Percentiles rank a stretch among this genome's conserved stretches.
Conservation (phyloP, 2,329 filamentous ascomycete genomes). For the Didymella arachidicola region DNA sequence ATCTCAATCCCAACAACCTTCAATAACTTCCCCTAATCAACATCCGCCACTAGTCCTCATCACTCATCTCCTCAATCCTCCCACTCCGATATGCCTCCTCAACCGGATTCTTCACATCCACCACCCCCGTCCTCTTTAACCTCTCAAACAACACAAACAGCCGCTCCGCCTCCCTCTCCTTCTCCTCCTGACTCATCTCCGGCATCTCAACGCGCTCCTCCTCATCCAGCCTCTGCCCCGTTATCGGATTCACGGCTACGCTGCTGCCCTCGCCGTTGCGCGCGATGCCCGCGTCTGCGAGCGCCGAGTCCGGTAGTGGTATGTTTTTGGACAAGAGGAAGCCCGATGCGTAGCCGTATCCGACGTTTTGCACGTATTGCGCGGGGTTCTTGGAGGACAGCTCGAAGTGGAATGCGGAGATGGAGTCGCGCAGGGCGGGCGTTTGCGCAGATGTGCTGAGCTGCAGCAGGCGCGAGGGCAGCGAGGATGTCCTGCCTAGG, state of each 20-base stretch:
- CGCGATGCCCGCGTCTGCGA: conserved; percentile 54
- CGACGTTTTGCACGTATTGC: conserved; percentile 87
- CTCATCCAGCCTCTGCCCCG: conserved; percentile 78
- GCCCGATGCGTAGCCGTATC: conserved; percentile 91
- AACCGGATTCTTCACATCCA: conserved; percentile 82
- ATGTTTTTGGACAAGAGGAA: conserved; percentile 88
- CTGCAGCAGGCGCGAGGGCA: conserved; percentile 78
- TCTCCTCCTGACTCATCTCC: conserved; percentile 90
- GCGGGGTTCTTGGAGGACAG: conserved; percentile 81
- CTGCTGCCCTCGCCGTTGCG: conserved; percentile 21
- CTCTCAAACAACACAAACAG: conserved; percentile 90
- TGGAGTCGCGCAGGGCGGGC: conserved; percentile 74
- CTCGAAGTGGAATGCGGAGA: conserved; percentile 84
- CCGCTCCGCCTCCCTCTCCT: conserved; percentile 87
- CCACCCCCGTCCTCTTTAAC: conserved; percentile 76
- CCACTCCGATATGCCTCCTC: conserved; percentile 73
- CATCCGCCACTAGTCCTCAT: conserved; percentile 45
- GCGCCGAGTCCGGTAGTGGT: conserved; percentile 71
- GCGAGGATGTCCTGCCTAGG: conserved; percentile 75
- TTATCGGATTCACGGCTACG: conserved; percentile 77
- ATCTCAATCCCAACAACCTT: neutral
- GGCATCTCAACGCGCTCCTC: conserved; percentile 67
- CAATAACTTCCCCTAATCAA: neutral
- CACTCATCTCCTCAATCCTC: conserved; percentile 73
- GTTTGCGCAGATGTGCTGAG: conserved; percentile 77